Base-by-base conservation (phyloP, 176 grass and related monocot species). In the Cymbopogon citratus region DNA sequence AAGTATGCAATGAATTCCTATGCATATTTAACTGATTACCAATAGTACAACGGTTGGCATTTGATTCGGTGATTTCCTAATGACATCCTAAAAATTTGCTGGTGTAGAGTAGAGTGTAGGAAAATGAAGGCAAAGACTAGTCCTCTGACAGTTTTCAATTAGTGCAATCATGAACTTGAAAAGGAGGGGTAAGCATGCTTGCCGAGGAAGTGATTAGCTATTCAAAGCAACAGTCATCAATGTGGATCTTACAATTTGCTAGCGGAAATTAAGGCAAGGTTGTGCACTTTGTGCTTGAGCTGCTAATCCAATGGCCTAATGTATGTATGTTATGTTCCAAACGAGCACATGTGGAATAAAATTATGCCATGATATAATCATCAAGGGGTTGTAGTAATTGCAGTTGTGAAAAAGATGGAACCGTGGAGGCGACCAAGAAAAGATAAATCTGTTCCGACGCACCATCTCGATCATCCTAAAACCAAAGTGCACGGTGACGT, bases 121-220 rank as follows among this genome's bases (percentile, higher is more conserved):
- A 63, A 76, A 79, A 59, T 48, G 36, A 48, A 67, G 59, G 60
- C 66, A 46, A n/a, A 21, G 23, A 69, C 76, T 33, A 69, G 76
- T 80, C 63, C 29, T 23, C 11, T 63, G 10, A 27, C 6, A 63
- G 6, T 31, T 77, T 63, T 59, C 63, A 76, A 26, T 16, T 40
- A 36, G 45, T 57, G 3, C 78, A 60, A 85, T 85, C 78, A 78
- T 82, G 38, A 46, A 13, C 36, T 56, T 82, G 21, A 51, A 78
- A 88, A 79, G 28, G 54, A 69, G 14, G 68, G 19, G 36, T 35
- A 71, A 65, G 54, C 28, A 81, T 80, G 81, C 89, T 91, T 87
- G 82, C 33, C 28, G 39, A 75, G 6, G 35, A 89, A 83, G 83
- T 79, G 69, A 90, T 74, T 86, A 43, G 84, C 25, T 13, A 75